Conservation (phyloP, 768 basidiomycete genomes). For the Rhizopogon sp. region DNA sequence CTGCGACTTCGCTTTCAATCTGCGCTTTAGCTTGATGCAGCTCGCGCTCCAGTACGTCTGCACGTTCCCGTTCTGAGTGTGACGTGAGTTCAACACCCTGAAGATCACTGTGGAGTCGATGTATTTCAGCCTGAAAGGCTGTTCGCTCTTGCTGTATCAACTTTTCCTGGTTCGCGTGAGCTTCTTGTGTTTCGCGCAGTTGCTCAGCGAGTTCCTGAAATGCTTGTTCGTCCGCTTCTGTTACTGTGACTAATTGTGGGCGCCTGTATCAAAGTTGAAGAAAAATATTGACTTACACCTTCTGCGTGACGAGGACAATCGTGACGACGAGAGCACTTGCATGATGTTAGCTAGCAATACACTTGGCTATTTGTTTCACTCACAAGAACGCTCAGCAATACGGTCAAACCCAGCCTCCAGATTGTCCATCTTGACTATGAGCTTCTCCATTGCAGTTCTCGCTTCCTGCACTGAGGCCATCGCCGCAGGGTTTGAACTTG, state of each 20-base stretch:
- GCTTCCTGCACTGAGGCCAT: slow-evolving; percentile 59
- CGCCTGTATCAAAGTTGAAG: neutral
- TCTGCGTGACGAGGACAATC: slow-evolving; percentile 61
- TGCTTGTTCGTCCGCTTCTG: slow-evolving; percentile 70
- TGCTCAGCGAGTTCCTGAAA: slow-evolving; percentile 70
- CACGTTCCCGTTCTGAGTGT: slow-evolving; percentile 44
- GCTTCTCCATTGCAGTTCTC: slow-evolving; percentile 57
- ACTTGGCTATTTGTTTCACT: slow-evolving; percentile 19
- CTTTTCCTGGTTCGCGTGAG: slow-evolving; percentile 52
- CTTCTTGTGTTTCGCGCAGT: slow-evolving; percentile 54
- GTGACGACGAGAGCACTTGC: slow-evolving; percentile 72
- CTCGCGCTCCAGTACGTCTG: slow-evolving; percentile 58
- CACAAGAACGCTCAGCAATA: slow-evolving; percentile 81
- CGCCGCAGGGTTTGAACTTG: slow-evolving; percentile 40
- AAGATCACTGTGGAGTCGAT: slow-evolving; percentile 43
- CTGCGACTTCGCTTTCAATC: slow-evolving; percentile 56
- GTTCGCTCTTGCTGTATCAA: slow-evolving; percentile 55
- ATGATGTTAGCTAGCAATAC: slow-evolving; percentile 4
- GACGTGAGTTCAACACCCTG: slow-evolving; percentile 33
- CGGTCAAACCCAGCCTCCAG: slow-evolving; percentile 80
- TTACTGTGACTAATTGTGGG: slow-evolving; percentile 36
- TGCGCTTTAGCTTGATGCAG: slow-evolving; percentile 58
- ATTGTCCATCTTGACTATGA: slow-evolving; percentile 72
- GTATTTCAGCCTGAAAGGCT: slow-evolving; percentile 50
- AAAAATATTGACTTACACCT: slow-evolving; percentile 49